phyloP scores from a whole-genome alignment of 805 yeast genomes.

The Dipodascus geniculatus region DNA sequence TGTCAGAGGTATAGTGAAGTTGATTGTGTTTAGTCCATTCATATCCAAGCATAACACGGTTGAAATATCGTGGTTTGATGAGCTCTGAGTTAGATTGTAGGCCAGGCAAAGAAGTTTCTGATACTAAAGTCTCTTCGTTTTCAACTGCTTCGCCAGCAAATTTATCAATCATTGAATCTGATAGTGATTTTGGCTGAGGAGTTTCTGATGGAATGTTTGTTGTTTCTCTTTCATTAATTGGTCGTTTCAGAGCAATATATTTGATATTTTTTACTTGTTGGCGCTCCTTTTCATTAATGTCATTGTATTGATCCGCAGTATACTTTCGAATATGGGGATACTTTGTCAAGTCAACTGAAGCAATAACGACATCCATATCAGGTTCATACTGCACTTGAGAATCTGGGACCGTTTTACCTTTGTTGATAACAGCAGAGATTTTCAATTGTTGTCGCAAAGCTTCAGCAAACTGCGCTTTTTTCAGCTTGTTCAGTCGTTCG shows the following conservation, averaged over 20 bases:
- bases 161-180: neutral
- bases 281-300: neutral
- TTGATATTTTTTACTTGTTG: slow-evolving; percentile 12
- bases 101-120: slow-evolving; percentile 1
- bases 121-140: slow-evolving; percentile 12
- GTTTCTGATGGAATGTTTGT: neutral
- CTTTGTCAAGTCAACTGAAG: neutral
- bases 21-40: slow-evolving; percentile 28
- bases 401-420: too few species aligned
- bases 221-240: neutral
- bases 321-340: slow-evolving; percentile 1
- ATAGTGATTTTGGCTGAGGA: neutral
- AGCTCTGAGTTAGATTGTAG: slow-evolving; percentile 1
- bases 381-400: neutral
- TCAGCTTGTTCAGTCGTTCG: slow-evolving; percentile 7
- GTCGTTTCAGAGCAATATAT: slow-evolving; percentile 8
- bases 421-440: neutral
- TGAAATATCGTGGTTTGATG: slow-evolving; percentile 21
- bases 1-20: slow-evolving; percentile 23
- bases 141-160: slow-evolving; percentile 16
- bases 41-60: slow-evolving; percentile 24
- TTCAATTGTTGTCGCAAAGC: neutral
- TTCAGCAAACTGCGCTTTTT: neutral
- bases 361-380: slow-evolving; percentile 8
- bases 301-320: neutral